Conservation (phyloP, 2,329 filamentous ascomycete species). For the Meredithiella fracta region DNA sequence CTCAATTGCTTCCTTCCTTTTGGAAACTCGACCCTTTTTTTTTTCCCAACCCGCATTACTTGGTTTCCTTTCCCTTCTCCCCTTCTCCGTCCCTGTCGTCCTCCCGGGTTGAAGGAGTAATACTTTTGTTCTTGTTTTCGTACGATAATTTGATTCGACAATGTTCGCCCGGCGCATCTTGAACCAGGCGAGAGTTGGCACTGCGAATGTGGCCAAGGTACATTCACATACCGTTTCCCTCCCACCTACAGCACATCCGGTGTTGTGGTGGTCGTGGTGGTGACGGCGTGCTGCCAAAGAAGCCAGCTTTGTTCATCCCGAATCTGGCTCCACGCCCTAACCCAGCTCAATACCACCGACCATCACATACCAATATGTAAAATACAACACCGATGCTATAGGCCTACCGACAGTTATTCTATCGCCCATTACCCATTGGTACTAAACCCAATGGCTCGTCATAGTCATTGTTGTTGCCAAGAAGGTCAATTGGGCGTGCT, state of each 20-base stretch:
- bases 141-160: constrained; percentile 28
- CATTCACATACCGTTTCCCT: constrained; percentile 21
- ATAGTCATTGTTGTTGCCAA: not conserved
- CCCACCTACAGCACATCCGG: not conserved
- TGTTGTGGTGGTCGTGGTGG: constrained; percentile 1
- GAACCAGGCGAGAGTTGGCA: constrained; percentile 59
- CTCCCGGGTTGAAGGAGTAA: constrained; percentile 15
- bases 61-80: constrained; percentile 10
- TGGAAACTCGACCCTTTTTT: constrained; percentile 12
- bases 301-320: constrained; percentile 3
- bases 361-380: not conserved
- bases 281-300: constrained; percentile 1
- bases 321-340: not conserved
- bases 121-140: constrained; percentile 16
- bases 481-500: not conserved
- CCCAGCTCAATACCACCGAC: not conserved
- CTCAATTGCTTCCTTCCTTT: constrained; percentile 9
- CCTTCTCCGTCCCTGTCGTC: constrained; percentile 12
- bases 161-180: constrained; percentile 92
- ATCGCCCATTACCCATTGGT: not conserved
- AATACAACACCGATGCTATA: not conserved
- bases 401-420: not conserved
- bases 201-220: constrained; percentile 61
- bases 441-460: not conserved
- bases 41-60: constrained; percentile 10